Percentiles rank a stretch among this genome's conserved stretches.
phyloP scores from a whole-genome alignment of 2,329 filamentous ascomycete species.

The Scedosporium minutisporum region DNA sequence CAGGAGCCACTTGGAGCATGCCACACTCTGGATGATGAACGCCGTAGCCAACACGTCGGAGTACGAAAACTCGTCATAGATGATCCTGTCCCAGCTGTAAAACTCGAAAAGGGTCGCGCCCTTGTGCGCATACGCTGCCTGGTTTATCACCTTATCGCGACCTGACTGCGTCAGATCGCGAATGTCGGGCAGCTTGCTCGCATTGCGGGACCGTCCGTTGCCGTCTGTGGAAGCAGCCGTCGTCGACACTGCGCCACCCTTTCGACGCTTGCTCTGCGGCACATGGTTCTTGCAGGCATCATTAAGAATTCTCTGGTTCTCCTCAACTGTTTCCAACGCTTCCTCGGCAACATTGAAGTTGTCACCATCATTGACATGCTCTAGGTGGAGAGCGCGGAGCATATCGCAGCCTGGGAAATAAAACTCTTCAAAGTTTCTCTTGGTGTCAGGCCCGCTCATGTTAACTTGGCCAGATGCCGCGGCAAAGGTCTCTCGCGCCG shows the following conservation, averaged over 20 bases:
- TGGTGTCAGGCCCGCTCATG: constrained; percentile 10
- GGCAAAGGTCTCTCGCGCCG: constrained; percentile 7
- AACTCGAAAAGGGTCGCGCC: constrained; percentile 21
- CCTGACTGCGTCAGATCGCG: too few relatives aligned
- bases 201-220: too few relatives aligned
- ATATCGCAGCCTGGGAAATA: neutral
- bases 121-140: constrained; percentile 8
- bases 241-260: neutral
- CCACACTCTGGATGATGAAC: constrained; percentile 22
- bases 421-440: constrained; percentile 8
- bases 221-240: neutral
- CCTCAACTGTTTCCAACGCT: neutral
- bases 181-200: too few relatives aligned
- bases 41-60: constrained; percentile 18
- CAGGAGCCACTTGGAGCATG: constrained; percentile 31
- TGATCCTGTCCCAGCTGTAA: constrained; percentile 26
- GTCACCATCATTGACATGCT: too few relatives aligned
- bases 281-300: neutral
- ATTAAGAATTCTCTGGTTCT: neutral
- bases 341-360: neutral
- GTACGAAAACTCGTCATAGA: constrained; percentile 36
- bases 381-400: neutral
- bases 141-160: too few relatives aligned
- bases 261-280: neutral
- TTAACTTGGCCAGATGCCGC: constrained; percentile 8